Conservation (phyloP, 176 grass and related monocot species). For the Bothriochloa decipiens region DNA sequence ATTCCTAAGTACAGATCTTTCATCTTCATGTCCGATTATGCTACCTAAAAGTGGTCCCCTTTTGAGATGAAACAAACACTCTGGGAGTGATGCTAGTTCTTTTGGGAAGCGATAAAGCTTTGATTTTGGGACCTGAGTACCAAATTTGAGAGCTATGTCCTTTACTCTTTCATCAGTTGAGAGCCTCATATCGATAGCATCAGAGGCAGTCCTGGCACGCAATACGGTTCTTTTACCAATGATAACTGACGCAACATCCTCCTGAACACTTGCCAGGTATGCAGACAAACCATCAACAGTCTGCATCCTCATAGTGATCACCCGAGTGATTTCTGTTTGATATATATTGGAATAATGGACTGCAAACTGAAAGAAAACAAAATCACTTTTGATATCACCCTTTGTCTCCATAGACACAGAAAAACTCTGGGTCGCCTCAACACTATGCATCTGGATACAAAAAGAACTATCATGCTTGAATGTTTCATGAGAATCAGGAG, state of each 20-base stretch:
- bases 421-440: conserved; percentile 94
- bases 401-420: conserved; percentile 91
- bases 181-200: conserved; percentile 69
- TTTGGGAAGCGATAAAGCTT: conserved; percentile 84
- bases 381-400: conserved; percentile 79
- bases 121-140: conserved; percentile 77
- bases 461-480: conserved; percentile 90
- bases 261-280: conserved; percentile 77
- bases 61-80: conserved; percentile 94
- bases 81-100: conserved; percentile 79
- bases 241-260: conserved; percentile 75
- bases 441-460: conserved; percentile 91
- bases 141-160: conserved; percentile 86
- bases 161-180: conserved; percentile 92
- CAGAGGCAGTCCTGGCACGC: conserved; percentile 60
- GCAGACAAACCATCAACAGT: conserved; percentile 77
- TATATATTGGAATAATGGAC: conserved; percentile 82
- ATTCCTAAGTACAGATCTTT: conserved; percentile 88
- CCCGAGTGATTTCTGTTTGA: conserved; percentile 82
- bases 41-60: conserved; percentile 94
- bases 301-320: conserved; percentile 79
- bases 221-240: conserved; percentile 82
- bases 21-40: conserved; percentile 95
- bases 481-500: conserved; percentile 87
- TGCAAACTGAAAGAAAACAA: conserved; percentile 95